phyloP scores from a whole-genome alignment of 2,329 filamentous ascomycete genomes.

The Colletotrichum sp. region DNA sequence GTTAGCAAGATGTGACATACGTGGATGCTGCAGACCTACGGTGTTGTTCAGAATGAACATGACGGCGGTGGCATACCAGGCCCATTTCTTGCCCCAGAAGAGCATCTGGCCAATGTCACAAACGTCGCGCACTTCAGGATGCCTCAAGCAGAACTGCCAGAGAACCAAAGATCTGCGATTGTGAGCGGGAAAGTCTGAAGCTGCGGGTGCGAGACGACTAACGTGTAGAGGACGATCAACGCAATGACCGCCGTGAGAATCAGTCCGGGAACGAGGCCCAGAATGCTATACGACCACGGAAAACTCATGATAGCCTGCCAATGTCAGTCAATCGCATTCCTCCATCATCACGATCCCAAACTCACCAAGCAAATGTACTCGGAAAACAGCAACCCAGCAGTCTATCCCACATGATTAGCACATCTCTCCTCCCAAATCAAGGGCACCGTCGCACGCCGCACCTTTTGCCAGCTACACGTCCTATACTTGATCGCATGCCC shows the following conservation, averaged over 20 bases:
- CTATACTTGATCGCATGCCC: constrained; percentile 87
- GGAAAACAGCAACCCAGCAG: constrained; percentile 86
- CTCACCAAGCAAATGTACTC: constrained; percentile 74
- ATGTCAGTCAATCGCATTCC: constrained; percentile 27
- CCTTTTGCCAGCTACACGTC: constrained; percentile 90
- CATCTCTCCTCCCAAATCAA: fast-evolving
- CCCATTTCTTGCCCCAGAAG: constrained; percentile 83
- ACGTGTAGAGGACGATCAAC: constrained; percentile 79
- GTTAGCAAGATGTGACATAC: not conserved
- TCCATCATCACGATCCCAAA: not conserved
- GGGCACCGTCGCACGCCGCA: not conserved
- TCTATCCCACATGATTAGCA: constrained; percentile 43
- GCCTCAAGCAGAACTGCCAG: constrained; percentile 89
- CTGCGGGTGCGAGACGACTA: not conserved
- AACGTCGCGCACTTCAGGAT: constrained; percentile 90
- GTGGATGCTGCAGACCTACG: constrained; percentile 13
- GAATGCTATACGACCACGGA: constrained; percentile 87
- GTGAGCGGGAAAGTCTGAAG: constrained; percentile 24
- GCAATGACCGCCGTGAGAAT: constrained; percentile 84
- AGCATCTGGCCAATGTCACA: constrained; percentile 96
- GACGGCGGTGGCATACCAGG: constrained; percentile 71
- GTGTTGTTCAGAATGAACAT: constrained; percentile 97
- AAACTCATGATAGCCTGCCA: constrained; percentile 82
- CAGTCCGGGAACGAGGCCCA: constrained; percentile 81
- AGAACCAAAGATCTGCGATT: constrained; percentile 37